phyloP scores from a whole-genome alignment of 306 rosid species.

The Luffa acutangula region DNA sequence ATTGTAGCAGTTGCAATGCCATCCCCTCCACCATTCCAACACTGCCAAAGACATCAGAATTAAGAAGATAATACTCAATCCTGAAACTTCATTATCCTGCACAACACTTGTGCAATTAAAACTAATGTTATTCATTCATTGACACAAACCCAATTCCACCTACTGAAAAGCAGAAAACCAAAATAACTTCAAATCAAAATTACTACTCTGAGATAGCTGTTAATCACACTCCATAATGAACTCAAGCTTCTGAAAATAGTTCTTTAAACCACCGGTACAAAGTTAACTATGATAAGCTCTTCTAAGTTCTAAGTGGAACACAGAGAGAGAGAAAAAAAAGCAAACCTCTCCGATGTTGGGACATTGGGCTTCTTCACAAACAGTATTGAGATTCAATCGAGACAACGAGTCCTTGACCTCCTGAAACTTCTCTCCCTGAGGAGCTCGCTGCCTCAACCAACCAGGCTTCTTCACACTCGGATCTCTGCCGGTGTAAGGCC shows the following conservation, averaged over 20 bases:
- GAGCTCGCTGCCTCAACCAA: constrained; percentile 84
- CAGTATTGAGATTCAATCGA: constrained; percentile 73
- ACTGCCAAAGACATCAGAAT: constrained; percentile 29
- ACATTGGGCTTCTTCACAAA: constrained; percentile 90
- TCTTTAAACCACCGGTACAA: neutral
- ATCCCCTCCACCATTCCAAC: constrained; percentile 98
- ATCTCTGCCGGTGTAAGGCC: constrained; percentile 74
- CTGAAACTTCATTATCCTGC: neutral
- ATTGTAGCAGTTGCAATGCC: constrained; percentile 93
- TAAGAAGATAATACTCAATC: neutral
- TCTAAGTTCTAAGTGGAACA: neutral
- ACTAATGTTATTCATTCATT: neutral
- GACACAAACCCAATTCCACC: neutral
- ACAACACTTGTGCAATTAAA: neutral
- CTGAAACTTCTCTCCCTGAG: constrained; percentile 55
- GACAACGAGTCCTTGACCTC: constrained; percentile 56
- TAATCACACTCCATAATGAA: neutral
- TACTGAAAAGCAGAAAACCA: neutral
- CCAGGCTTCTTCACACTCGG: constrained; percentile 64
- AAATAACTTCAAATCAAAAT: neutral
- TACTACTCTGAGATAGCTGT: neutral
- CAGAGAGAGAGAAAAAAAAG: neutral
- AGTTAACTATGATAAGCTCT: neutral
- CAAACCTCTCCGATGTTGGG: constrained; percentile 86
- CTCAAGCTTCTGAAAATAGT: neutral